These are phyloP conservation scores for Picea abies DNA, from an alignment of 83 land plant species.

Conservation along the genomic window DNA sequence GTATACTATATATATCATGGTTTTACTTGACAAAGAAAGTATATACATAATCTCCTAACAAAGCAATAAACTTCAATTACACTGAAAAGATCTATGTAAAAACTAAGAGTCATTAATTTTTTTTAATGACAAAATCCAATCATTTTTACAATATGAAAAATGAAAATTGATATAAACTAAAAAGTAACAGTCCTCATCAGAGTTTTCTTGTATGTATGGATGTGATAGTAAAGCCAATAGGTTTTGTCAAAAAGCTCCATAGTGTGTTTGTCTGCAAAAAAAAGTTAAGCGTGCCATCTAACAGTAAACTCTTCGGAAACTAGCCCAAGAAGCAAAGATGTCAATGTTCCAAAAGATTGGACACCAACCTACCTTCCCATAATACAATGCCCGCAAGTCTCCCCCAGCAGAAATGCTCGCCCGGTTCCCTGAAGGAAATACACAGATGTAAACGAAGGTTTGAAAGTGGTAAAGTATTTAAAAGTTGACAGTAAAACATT, in stretches of 20 bases:
- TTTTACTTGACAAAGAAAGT: background rate
- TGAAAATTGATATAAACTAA: no score
- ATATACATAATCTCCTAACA: background rate
- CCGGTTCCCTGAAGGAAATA: slow-evolving; percentile 69
- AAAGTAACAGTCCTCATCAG: slow-evolving; percentile 26
- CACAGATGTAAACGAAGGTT: background rate
- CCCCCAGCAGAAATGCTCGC: slow-evolving; percentile 94
- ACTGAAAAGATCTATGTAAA: background rate
- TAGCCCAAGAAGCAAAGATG: background rate
- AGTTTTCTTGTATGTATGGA: slow-evolving; percentile 83
- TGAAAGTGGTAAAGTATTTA: background rate
- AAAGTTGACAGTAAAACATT: no score
- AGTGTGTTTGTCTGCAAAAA: slow-evolving; percentile 68
- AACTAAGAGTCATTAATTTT: background rate
- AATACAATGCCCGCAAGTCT: slow-evolving; percentile 87
- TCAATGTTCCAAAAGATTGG: background rate
- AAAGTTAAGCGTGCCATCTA: no score
- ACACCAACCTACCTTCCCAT: slow-evolving; percentile 54
- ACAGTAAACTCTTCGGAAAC: background rate
- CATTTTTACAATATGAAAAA: no score
- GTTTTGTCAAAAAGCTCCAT: slow-evolving; percentile 81
- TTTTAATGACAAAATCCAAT: no score
- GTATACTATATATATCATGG: background rate
- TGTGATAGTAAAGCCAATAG: slow-evolving; percentile 91
- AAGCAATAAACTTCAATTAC: no score